Base-by-base conservation (phyloP, 1,284 basidiomycete species). In the Butyriboletus appendiculatus region DNA sequence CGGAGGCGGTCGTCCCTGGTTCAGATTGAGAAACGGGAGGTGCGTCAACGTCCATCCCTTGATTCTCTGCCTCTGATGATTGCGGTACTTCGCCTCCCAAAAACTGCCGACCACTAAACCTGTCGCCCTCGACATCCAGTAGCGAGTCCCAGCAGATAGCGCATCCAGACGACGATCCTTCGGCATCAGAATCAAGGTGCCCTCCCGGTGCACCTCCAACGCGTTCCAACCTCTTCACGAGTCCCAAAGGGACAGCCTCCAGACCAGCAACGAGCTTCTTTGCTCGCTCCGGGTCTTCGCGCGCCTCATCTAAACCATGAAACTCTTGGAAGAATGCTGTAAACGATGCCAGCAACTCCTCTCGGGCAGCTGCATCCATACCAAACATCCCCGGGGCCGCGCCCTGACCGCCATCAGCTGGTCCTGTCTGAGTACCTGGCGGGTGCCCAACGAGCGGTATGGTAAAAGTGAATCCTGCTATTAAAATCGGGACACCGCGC, bases 141-240 rank as follows among this genome's bases (percentile, higher is more conserved):
- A 90, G 63, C 38, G 73, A 74, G 60, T 91, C 88, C 85, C 85
- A 90, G 64, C 88, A 91, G 40, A 91, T 81, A 0, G 88, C 86
- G 63, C 88, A 91, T 7, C 79, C 79, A 32, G 76, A 74, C 24
- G 57, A 33, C 20, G 66, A 22, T 34, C 56, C 55, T 44, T 74
- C 75, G 2, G 76, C 71, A 14, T 64, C 74, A 2, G 65, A 70
- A 14, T 72, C 78, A 35, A 59, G 63, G 15, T 72, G 71, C 0
- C 68, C 72, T 16, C 73, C 74, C 1, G 66, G 65, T 20, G 75
- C 73, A 8, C 75, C 78, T 5, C 79, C 81, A 0, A 86, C 79
- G 45, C 80, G 76, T 62, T 88, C 82, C 55, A 91, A 70, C 37
- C 88, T 72, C 64, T 80, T 76, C n/a, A 89, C 79, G 3, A 91